Base-by-base conservation (phyloP, 768 basidiomycete genomes). In the Pisolithus marmoratus region DNA sequence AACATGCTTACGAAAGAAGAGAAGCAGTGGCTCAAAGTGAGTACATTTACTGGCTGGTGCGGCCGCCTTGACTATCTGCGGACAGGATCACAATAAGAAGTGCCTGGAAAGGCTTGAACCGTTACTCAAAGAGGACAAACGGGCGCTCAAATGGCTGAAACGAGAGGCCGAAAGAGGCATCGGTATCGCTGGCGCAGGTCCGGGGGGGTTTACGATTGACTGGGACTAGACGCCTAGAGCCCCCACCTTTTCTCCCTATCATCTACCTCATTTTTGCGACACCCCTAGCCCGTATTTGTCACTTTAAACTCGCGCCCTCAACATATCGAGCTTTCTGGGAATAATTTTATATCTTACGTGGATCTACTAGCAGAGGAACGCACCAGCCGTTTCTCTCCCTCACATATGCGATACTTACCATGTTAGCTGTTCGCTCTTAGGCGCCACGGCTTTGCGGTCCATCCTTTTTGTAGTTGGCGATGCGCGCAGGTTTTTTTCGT, bases 1-100 rank as follows among this genome's bases (percentile, higher is more conserved):
- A 75, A 66, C 47, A 83, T 96, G 80, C 79, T 97, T 51, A 83
- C 86, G 17, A 89, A 85, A 64, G 85, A 88, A 54, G 93, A 97
- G 73, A 85, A 81, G 56, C 70, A 78, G 50, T 98, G 95, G 95
- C 62, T 98, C 46, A 87, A 86, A 74, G 84, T 83, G 54, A 46
- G 74, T 36, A 31, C 11, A 20, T 20, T 29, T 8, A 17, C 6
- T 34, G 17, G 19, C 19, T 22, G 22, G n/a, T n/a, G 9, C 31
- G 9, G 20, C n/a, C 22, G 20, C 12, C 6, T n/a, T 47, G 46
- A 47, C 31, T 47, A 22, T 42, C 54, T 60, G 48, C 42, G 29
- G 54, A n/a, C 56, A 88, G 84, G 85, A 88, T 47, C 92, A 95
- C 64, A 94, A 95, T 64, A 78, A 81, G 61, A 74, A 75, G 9